Conservation (phyloP, 1,139 yeast species). For the Pneumocystis carinii region DNA sequence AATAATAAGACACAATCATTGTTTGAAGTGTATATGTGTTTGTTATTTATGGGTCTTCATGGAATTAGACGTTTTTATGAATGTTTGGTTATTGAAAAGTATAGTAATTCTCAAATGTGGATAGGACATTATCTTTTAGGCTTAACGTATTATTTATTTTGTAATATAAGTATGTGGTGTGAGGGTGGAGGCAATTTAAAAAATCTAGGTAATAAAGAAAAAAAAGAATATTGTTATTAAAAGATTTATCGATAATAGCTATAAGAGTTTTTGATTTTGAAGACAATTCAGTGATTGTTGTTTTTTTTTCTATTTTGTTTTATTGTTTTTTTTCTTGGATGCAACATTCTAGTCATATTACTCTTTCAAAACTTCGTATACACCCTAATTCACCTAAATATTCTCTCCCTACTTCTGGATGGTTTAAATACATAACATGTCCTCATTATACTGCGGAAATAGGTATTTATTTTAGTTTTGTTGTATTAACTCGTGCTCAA, state of each 20-base stretch:
- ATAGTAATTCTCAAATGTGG: conserved; percentile 46
- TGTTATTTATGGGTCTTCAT: conserved; percentile 35
- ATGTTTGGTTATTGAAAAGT: conserved; percentile 37
- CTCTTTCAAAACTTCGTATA: conserved; percentile 36
- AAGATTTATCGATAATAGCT: not conserved
- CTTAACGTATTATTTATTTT: conserved; percentile 41
- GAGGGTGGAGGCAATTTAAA: conserved; percentile 7
- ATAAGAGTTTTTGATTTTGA: not conserved
- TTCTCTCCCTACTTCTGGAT: conserved; percentile 40
- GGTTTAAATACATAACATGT: conserved; percentile 42
- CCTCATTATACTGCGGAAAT: conserved; percentile 79
- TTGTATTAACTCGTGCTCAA: conserved; percentile 4
- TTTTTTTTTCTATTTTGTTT: conserved; percentile 16
- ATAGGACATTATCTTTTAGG: conserved; percentile 67
- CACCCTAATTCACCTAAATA: conserved; percentile 35
- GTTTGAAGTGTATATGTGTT: conserved; percentile 16
- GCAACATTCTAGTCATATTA: conserved; percentile 46
- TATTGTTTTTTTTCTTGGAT: conserved; percentile 36
- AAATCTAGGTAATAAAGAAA: not conserved
- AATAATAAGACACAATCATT: not conserved
- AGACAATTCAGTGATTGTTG: not conserved
- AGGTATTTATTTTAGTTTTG: conserved; percentile 38
- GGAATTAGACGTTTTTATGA: conserved; percentile 52
- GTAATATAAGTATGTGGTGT: conserved; percentile 21
- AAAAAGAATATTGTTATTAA: not conserved